Conservation (phyloP, 2,329 filamentous ascomycete genomes). For the Elsinoe arachidis region DNA sequence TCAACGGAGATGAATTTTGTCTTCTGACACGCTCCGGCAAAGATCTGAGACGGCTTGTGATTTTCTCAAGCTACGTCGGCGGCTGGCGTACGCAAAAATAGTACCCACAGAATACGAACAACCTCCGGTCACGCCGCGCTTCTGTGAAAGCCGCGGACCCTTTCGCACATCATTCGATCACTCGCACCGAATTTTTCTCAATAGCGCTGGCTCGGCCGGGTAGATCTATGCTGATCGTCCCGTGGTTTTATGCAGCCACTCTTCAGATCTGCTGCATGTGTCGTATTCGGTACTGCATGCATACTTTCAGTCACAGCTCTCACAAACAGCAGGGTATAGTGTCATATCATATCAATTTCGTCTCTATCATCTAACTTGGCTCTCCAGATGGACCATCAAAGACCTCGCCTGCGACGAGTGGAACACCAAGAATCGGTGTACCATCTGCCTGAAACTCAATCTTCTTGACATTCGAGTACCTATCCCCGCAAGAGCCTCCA, state of each 20-base stretch:
- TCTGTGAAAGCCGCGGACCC: not conserved
- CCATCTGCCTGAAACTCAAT: slow-evolving; percentile 45
- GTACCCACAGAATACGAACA: not conserved
- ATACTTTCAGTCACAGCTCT: not conserved
- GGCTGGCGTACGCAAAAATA: slow-evolving; percentile 5
- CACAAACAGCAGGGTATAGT: not conserved
- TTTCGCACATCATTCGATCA: not conserved
- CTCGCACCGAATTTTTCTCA: not conserved
- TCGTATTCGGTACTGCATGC: not conserved
- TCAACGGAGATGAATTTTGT: not conserved
- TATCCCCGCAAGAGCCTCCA: slow-evolving; percentile 45
- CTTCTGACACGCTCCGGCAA: too few species aligned
- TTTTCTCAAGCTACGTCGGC: not conserved
- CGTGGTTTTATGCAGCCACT: not conserved
- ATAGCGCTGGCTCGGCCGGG: slow-evolving; percentile 4
- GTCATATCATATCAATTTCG: too few species aligned
- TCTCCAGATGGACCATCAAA: slow-evolving; percentile 18
- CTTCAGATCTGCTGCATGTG: not conserved
- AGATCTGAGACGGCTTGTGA: not conserved
- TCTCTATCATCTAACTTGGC: not conserved
- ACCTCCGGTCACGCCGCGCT: not conserved
- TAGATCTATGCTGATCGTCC: slow-evolving; percentile 5
- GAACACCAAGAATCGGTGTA: slow-evolving; percentile 43
- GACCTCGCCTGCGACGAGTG: slow-evolving; percentile 22
- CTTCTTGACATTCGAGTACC: slow-evolving; percentile 47